These are phyloP conservation scores for Pythium periplocum DNA, from an alignment of 352 stramenopile genomes.

Conservation along the genomic window DNA sequence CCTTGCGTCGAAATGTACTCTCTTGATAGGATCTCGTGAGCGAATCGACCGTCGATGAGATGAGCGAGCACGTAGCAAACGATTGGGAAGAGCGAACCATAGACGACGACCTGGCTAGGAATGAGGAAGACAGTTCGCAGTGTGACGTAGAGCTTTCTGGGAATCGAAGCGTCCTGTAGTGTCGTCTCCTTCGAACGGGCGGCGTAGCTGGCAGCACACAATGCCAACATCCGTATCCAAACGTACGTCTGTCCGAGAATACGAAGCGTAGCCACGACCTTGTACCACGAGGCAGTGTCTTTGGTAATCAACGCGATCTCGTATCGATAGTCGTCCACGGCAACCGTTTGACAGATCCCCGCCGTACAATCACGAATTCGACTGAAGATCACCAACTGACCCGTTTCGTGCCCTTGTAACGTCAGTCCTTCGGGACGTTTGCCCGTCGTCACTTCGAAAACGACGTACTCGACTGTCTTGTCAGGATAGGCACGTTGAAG, in stretches of 20 bases:
- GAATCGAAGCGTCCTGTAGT: neutral
- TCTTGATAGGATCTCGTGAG: conserved; percentile 16
- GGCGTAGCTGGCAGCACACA: conserved; percentile 1
- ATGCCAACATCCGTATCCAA: conserved; percentile 5
- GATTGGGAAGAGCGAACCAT: conserved; percentile 26
- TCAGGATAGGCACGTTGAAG: conserved; percentile 1
- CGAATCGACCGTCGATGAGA: conserved; percentile 16
- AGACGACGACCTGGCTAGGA: conserved; percentile 28
- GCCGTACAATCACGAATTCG: conserved; percentile 5
- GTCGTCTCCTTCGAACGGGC: neutral
- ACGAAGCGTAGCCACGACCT: conserved; percentile 1
- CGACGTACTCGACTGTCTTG: conserved; percentile 4
- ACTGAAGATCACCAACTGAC: conserved; percentile 7
- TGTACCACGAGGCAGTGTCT: conserved; percentile 5
- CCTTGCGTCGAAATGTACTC: conserved; percentile 13
- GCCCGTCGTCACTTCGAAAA: conserved; percentile 4
- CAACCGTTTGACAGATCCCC: conserved; percentile 5
- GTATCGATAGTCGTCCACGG: conserved; percentile 17
- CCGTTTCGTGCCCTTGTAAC: conserved; percentile 6
- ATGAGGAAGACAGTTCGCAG: conserved; percentile 20
- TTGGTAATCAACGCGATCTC: conserved; percentile 2
- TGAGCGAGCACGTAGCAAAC: conserved; percentile 27
- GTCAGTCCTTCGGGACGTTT: neutral
- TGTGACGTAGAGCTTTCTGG: neutral
- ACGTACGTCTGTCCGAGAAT: conserved; percentile 11